Base-by-base conservation (phyloP, 1,284 basidiomycete species). In the Sphagnurus paluster region DNA sequence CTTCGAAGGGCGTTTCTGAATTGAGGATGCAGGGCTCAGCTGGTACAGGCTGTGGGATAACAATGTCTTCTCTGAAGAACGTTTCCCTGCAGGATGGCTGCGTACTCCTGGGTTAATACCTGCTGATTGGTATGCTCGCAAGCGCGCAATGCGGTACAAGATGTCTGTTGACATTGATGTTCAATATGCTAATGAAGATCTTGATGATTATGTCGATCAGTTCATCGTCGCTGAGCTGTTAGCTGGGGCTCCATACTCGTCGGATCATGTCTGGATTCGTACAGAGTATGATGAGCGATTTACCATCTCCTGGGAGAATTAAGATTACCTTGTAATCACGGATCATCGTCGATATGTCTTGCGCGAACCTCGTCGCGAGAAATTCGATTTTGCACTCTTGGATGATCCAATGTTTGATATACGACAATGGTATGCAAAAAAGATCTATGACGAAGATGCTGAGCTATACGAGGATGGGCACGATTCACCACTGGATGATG, bases 191-290 rank as follows among this genome's bases (percentile, higher is more conserved):
- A 24, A 11, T 5, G n/a, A 16, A 1, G 3, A 5, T 17, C 17
- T 41, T 4, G 24, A n/a, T 16, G 23, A 44, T 25, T 48, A 34
- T 20, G 7, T 48, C 17, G 11, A 34, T 4, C 3, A 16, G 11
- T 36, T 16, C n/a, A 7, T 49, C 1, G 17, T 10, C 9, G 19
- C 29, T 1, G 43, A 49, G 14, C n/a, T 49, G 26, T 4, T 0
- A 4, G 13, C 10, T 9, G 42, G 48, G 0, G 42, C 48, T 23
- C 48, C 48, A 2, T 49, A 49, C 17, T 49, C 42, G 0, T 39
- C 42, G 19, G 48, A 49, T 24, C 38, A 44, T 19, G 24, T 20
- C 5, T 34, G 17, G 30, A 3, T 29, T 20, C 5, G 32, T 5
- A 14, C 17, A 1, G 34, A 29, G 25, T 37, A 47, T 6, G 24